These are phyloP conservation scores for Coemansia sp. DNA, from an alignment of 192 early-diverging fungal species.

Conservation along the genomic window DNA sequence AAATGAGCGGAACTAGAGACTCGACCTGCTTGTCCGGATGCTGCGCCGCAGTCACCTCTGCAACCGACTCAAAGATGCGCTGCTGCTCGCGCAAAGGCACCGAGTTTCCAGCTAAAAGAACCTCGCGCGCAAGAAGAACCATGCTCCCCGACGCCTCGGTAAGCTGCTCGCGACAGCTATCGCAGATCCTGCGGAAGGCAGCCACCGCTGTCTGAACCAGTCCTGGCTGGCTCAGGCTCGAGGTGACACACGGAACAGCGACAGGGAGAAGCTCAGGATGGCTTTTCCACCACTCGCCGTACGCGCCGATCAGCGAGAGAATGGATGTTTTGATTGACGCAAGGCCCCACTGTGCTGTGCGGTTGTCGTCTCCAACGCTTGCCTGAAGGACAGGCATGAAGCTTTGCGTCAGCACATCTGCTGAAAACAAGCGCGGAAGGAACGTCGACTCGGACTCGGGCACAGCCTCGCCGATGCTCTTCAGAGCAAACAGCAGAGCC, in stretches of 20 bases:
- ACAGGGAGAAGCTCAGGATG: slow-evolving; percentile 62
- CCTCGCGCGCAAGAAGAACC: slow-evolving; percentile 61
- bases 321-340: slow-evolving; percentile 20
- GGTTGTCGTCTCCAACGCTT: slow-evolving; percentile 19
- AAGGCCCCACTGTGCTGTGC: slow-evolving; percentile 30
- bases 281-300: slow-evolving; percentile 67
- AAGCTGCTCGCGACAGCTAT: slow-evolving; percentile 66
- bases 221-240: slow-evolving; percentile 58
- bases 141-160: slow-evolving; percentile 60
- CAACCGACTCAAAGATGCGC: slow-evolving; percentile 48
- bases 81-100: slow-evolving; percentile 52
- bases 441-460: slow-evolving; percentile 55
- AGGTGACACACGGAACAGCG: slow-evolving; percentile 64
- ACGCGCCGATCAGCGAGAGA: slow-evolving; percentile 57
- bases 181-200: slow-evolving; percentile 68
- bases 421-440: slow-evolving; percentile 62
- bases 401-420: slow-evolving; percentile 37
- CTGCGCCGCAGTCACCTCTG: slow-evolving; percentile 37
- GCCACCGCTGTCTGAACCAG: slow-evolving; percentile 63
- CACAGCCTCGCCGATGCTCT: slow-evolving; percentile 66
- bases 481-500: slow-evolving; percentile 65
- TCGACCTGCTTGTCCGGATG: slow-evolving; percentile 20
- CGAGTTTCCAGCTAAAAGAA: slow-evolving; percentile 29
- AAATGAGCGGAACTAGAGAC: slow-evolving; percentile 22
- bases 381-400: slow-evolving; percentile 49